These are phyloP conservation scores for Aspergillus affinis DNA, from an alignment of 495 filamentous ascomycete genomes.

Conservation along the genomic window DNA sequence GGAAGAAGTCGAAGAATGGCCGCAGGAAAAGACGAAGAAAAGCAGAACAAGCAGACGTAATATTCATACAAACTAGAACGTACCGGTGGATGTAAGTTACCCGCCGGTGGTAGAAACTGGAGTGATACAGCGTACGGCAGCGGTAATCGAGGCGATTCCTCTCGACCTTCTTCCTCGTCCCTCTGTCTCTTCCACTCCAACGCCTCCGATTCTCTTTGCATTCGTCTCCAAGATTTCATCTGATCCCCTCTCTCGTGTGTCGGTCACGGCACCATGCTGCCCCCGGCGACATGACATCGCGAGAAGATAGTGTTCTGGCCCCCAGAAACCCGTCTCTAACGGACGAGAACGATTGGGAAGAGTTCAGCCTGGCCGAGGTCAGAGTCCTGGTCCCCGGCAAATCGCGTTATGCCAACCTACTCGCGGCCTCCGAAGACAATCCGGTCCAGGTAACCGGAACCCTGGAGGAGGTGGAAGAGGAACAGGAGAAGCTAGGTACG, in stretches of 20 bases:
- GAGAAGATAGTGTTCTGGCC: conserved; percentile 56
- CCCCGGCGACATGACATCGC: conserved; percentile 45
- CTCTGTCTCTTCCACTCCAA: not conserved
- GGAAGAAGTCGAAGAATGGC: not conserved
- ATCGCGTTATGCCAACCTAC: conserved; percentile 51
- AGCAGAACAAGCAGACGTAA: not conserved
- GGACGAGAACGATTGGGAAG: conserved; percentile 61
- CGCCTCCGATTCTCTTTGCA: conserved; percentile 4
- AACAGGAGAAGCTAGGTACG: conserved; percentile 43
- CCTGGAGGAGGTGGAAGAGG: conserved; percentile 47
- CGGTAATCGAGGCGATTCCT: not conserved
- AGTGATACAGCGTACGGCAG: not conserved
- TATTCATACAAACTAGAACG: not conserved
- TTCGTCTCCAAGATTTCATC: conserved; percentile 2
- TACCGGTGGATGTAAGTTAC: not conserved
- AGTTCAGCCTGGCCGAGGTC: conserved; percentile 54
- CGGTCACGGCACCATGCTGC: conserved; percentile 30
- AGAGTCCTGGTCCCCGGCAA: conserved; percentile 51
- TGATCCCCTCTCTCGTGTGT: conserved; percentile 5
- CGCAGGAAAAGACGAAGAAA: not conserved
- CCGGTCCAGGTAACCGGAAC: conserved; percentile 57
- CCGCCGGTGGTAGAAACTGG: not conserved
- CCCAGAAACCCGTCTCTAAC: conserved; percentile 52
- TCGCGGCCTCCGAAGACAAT: conserved; percentile 50
- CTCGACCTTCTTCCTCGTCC: not conserved